These are phyloP conservation scores for Ganoderma sp. DNA, from an alignment of 1,284 basidiomycete species.

Conservation along the genomic window DNA sequence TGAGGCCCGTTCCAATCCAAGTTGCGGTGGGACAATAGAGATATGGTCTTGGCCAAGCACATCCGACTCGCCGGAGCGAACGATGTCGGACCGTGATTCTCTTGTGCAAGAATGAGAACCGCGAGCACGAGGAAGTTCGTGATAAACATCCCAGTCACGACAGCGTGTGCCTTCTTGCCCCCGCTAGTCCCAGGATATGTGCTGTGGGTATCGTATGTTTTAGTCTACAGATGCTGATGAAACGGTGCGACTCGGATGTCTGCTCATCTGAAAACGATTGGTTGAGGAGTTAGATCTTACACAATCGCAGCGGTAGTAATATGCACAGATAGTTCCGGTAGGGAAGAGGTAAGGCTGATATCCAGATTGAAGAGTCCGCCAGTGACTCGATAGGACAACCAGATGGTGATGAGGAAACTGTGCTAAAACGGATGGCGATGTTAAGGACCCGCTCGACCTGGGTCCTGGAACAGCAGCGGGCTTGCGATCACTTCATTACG, in stretches of 20 bases:
- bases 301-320: slow-evolving; percentile 68
- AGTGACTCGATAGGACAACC: slow-evolving; percentile 78
- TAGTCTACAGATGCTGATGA: neutral
- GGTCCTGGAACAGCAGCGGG: slow-evolving; percentile 43
- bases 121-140: slow-evolving; percentile 64
- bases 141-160: slow-evolving; percentile 79
- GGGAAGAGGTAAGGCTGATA: slow-evolving; percentile 68
- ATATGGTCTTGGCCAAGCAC: neutral
- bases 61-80: slow-evolving; percentile 63
- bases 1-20: slow-evolving; percentile 73
- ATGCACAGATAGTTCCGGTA: slow-evolving; percentile 59
- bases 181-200: slow-evolving; percentile 51
- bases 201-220: slow-evolving; percentile 40
- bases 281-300: slow-evolving; percentile 63
- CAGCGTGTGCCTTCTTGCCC: slow-evolving; percentile 58
- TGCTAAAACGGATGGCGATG: slow-evolving; percentile 69
- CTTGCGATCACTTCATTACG: slow-evolving; percentile 33
- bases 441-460: slow-evolving; percentile 57
- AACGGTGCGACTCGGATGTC: neutral
- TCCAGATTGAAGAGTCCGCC: slow-evolving; percentile 77
- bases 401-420: slow-evolving; percentile 69
- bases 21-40: neutral
- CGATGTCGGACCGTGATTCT: slow-evolving; percentile 72
- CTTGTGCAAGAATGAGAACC: slow-evolving; percentile 71
- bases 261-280: slow-evolving; percentile 61